phyloP scores from a whole-genome alignment of 2,329 filamentous ascomycete species.

The Arthrinium puccinioides region DNA sequence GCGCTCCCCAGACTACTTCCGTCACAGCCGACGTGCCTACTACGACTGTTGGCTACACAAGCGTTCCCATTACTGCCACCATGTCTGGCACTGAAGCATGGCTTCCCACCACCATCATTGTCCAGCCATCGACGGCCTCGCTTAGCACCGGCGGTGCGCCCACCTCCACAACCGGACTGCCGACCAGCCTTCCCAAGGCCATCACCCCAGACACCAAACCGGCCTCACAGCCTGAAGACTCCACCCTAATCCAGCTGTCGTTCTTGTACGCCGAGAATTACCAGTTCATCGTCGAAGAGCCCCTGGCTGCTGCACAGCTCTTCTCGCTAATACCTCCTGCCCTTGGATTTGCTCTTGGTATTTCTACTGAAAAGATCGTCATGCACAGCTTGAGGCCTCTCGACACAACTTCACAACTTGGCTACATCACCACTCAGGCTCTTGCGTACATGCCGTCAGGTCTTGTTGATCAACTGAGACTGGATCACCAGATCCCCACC shows the following conservation, averaged over 20 bases:
- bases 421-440: constrained; percentile 77
- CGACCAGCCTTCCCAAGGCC: constrained; percentile 62
- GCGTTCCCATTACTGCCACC: constrained; percentile 33
- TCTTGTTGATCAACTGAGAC: constrained; percentile 58
- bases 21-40: neutral
- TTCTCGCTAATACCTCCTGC: constrained; percentile 71
- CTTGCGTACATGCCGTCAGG: constrained; percentile 68
- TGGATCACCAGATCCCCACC: constrained; percentile 64
- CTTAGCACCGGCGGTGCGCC: constrained; percentile 30
- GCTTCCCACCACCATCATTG: constrained; percentile 55
- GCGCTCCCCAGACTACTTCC: neutral
- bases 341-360: constrained; percentile 55
- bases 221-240: constrained; percentile 49
- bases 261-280: constrained; percentile 81
- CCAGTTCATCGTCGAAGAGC: constrained; percentile 65
- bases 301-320: constrained; percentile 73
- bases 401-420: constrained; percentile 60
- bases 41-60: constrained; percentile 20
- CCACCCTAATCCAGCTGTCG: constrained; percentile 72
- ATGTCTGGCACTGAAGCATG: constrained; percentile 36
- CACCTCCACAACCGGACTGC: constrained; percentile 45
- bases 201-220: constrained; percentile 63
- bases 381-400: constrained; percentile 70
- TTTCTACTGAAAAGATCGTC: constrained; percentile 48
- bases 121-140: constrained; percentile 40